Evolutionary conservation across 139 green algal species (phyloP).

Genomic region (Micractinium sp.): DNA sequence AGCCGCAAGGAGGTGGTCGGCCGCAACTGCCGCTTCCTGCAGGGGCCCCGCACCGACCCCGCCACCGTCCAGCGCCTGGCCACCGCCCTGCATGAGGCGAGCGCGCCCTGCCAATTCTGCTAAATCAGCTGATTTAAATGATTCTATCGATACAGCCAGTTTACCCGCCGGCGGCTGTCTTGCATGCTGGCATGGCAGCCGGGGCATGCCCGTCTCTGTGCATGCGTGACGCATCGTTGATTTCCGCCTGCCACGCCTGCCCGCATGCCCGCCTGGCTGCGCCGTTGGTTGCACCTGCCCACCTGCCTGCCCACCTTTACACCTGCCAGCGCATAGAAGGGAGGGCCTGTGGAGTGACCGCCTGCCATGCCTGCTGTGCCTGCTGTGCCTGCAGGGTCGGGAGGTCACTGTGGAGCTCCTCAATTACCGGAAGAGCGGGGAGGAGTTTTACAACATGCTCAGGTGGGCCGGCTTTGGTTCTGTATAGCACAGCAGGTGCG

Average conservation of each 20-base stretch:
- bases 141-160: too few species aligned
- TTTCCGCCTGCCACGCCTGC: too few species aligned
- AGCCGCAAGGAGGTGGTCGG: conserved; percentile 41
- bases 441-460: conserved; percentile 97
- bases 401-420: conserved; percentile 87
- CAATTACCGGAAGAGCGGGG: conserved; percentile 92
- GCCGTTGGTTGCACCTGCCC: too few species aligned
- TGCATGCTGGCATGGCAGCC: neutral
- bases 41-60: conserved; percentile 87
- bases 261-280: too few species aligned
- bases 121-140: too few species aligned
- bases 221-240: too few species aligned
- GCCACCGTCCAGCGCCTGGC: conserved; percentile 80
- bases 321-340: too few species aligned
- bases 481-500: neutral
- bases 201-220: too few species aligned
- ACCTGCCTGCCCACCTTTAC: too few species aligned
- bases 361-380: too few species aligned
- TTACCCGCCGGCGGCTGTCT: neutral
- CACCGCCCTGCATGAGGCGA: conserved; percentile 72
- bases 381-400: neutral
- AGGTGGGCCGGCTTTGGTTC: neutral
- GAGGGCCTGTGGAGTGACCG: too few species aligned
- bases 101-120: neutral
- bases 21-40: conserved; percentile 75